phyloP scores from a whole-genome alignment of 495 filamentous ascomycete species.

The Penicillium chermesinum region DNA sequence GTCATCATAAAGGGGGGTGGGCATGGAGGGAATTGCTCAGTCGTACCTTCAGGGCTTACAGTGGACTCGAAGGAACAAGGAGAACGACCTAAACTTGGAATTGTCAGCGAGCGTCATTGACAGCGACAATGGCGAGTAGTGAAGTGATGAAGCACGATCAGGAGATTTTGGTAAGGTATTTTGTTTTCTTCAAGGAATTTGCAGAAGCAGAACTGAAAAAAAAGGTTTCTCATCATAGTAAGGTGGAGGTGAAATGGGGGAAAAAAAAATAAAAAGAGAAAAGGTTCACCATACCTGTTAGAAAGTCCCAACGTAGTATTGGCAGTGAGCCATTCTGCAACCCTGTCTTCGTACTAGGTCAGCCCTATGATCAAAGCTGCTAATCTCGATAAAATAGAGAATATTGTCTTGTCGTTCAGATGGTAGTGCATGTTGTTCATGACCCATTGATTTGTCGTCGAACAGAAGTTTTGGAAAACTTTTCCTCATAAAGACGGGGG shows the following conservation, averaged over 20 bases:
- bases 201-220: constrained; percentile 97
- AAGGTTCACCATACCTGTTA: constrained; percentile 5
- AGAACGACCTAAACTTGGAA: constrained; percentile 2
- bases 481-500: constrained; percentile 56
- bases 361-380: constrained; percentile 9
- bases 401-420: constrained; percentile 60
- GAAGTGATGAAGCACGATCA: constrained; percentile 34
- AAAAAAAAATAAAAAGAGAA: constrained; percentile 9
- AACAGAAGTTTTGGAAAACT: constrained; percentile 53
- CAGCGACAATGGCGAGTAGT: constrained; percentile 4
- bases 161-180: constrained; percentile 71
- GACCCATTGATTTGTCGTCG: constrained; percentile 81
- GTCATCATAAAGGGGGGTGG: constrained; percentile 68
- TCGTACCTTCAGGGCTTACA: constrained; percentile 13
- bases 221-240: constrained; percentile 68
- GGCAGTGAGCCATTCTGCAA: not conserved
- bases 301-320: not conserved
- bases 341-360: constrained; percentile 16
- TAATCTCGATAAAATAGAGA: constrained; percentile 12
- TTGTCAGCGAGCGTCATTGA: constrained; percentile 19
- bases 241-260: constrained; percentile 1
- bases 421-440: constrained; percentile 99
- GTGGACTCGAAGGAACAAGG: constrained; percentile 1
- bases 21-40: constrained; percentile 4
- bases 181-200: constrained; percentile 69